A percentile compares a stretch with the other conserved stretches of the same genome.
Conservation (phyloP, 495 filamentous ascomycete genomes). For the Chaetomium tenue region DNA sequence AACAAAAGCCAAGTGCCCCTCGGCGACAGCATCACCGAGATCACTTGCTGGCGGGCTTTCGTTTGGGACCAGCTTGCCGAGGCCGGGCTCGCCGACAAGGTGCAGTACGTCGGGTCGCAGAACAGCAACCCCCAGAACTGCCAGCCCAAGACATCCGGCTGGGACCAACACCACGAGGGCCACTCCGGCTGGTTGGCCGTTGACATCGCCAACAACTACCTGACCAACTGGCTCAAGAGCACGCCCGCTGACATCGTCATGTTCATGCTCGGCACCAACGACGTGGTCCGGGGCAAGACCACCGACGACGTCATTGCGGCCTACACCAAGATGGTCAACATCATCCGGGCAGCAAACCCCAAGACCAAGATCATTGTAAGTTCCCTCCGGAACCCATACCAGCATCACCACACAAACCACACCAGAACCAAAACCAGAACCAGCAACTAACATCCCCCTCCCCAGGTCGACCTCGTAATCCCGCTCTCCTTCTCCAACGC, state of each 20-base stretch:
- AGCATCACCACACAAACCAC: too few relatives aligned
- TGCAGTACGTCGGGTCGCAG: constrained; percentile 45
- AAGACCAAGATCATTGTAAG: constrained; percentile 42
- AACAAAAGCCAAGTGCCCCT: constrained; percentile 37
- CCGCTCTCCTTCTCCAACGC: constrained; percentile 31
- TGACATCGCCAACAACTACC: constrained; percentile 46
- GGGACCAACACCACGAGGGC: constrained; percentile 45
- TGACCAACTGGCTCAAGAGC: constrained; percentile 40
- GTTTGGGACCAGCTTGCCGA: constrained; percentile 40
- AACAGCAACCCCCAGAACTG: constrained; percentile 41
- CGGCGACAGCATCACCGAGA: constrained; percentile 45
- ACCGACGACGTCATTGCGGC: constrained; percentile 40
- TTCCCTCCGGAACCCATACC: background rate
- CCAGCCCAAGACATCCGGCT: constrained; percentile 30
- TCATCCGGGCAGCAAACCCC: constrained; percentile 39
- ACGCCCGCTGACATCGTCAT: constrained; percentile 44
- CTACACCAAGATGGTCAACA: constrained; percentile 40
- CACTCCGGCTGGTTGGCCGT: constrained; percentile 46
- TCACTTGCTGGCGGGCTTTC: constrained; percentile 44
- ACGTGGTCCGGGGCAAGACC: constrained; percentile 32
- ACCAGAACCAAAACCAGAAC: background rate
- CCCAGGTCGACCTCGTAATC: constrained; percentile 39
- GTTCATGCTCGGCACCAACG: constrained; percentile 49
- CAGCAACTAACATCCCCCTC: too few relatives aligned
- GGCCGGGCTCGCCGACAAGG: constrained; percentile 29